These are phyloP conservation scores for Cairneyella variabilis DNA, from an alignment of 495 filamentous ascomycete species.

Conservation along the genomic window DNA sequence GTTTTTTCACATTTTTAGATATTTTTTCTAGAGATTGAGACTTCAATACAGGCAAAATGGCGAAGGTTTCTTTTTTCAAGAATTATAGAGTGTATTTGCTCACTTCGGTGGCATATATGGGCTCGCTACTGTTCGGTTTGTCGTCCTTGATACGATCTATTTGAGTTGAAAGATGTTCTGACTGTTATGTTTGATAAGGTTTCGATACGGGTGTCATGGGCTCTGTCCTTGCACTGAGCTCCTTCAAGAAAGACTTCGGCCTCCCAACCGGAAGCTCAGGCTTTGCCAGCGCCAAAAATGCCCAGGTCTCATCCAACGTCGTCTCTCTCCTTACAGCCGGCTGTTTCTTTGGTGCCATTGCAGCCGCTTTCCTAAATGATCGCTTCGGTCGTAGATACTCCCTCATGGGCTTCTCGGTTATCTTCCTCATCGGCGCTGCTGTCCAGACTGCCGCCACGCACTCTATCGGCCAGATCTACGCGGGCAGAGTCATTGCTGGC, in stretches of 20 bases:
- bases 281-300: slow-evolving; percentile 33
- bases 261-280: slow-evolving; percentile 18
- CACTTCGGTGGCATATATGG: slow-evolving; percentile 49
- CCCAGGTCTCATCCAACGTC: slow-evolving; percentile 49
- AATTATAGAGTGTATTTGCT: slow-evolving; percentile 53
- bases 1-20: too few species aligned
- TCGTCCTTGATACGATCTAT: too few species aligned
- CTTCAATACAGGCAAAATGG: background rate
- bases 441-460: slow-evolving; percentile 37
- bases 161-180: too few species aligned
- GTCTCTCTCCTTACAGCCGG: slow-evolving; percentile 54
- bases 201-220: slow-evolving; percentile 61
- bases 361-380: slow-evolving; percentile 29
- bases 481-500: slow-evolving; percentile 45
- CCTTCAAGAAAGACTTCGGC: slow-evolving; percentile 53
- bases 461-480: slow-evolving; percentile 34
- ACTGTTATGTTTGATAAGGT: too few species aligned
- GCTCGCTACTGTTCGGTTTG: slow-evolving; percentile 49
- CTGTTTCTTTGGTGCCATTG: slow-evolving; percentile 27
- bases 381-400: slow-evolving; percentile 31
- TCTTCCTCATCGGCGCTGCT: slow-evolving; percentile 36
- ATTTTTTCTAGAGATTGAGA: background rate
- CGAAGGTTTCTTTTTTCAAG: slow-evolving; percentile 29
- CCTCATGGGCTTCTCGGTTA: slow-evolving; percentile 32
- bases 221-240: slow-evolving; percentile 47